Base-by-base conservation (phyloP, 805 yeast genomes). In the Tetrapisispora namnaoensis region DNA sequence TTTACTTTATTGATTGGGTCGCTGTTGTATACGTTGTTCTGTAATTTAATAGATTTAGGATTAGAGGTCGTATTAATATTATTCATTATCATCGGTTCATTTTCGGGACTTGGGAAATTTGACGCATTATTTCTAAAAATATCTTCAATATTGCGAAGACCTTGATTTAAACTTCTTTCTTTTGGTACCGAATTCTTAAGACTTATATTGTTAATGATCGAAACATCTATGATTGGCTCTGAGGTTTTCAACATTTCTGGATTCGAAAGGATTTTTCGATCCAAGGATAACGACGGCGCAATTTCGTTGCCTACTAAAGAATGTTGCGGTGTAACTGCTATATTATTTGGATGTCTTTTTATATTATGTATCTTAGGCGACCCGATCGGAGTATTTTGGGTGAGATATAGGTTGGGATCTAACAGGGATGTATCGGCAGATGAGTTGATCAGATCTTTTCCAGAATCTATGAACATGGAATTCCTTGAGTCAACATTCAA, bases 31-130 rank as follows among this genome's bases (percentile, higher is more conserved):
- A 40, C 24, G 24, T 27, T 40, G 17, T 40, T 40, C 17, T 40
- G 43, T n/a, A 16, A 5, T 27, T 13, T 40, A 38, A 14, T 22
- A 8, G 37, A 32, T 30, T 32, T 42, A 24, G 37, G 35, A 17
- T 28, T 20, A 18, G 43, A 41, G 22, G 45, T 27, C 20, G 27
- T 37, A n/a, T 41, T 39, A 37, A 17, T n/a, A 43, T 49, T 34
- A 37, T 37, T 51, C 17, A 36, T 35, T 39, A 44, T 38, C 3
- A 22, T 16, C n/a, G 48, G 14, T 41, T 41, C 48, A 39, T 45
- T 45, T 34, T 45, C 48, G 1, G 48, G 48, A 34, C 43, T 38
- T 45, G 48, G 48, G 17, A 45, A 34, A 39, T 32, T 45, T 2
- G 48, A 32, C 4, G 44, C 32, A 16, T 32, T 20, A 24, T 39